phyloP scores from a whole-genome alignment of 495 filamentous ascomycete genomes.

The Sphaerosporella brunnea region DNA sequence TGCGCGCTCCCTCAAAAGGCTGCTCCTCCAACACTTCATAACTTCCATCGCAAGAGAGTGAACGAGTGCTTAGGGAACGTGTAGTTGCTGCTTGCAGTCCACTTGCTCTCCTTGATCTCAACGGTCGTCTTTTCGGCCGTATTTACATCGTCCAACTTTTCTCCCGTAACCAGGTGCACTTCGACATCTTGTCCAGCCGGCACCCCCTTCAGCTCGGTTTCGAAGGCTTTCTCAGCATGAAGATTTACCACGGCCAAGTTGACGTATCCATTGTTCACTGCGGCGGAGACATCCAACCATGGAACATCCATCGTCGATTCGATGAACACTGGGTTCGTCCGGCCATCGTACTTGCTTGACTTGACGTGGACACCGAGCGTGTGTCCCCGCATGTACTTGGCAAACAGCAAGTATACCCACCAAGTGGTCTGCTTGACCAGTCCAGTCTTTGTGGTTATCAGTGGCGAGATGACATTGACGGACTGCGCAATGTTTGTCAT shows the following conservation, averaged over 20 bases:
- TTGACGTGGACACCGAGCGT: constrained; percentile 45
- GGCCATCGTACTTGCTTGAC: constrained; percentile 41
- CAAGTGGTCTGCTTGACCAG: constrained; percentile 57
- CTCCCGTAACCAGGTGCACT: constrained; percentile 44
- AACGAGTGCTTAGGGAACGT: constrained; percentile 52
- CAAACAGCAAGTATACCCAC: constrained; percentile 59
- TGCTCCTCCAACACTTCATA: too few relatives aligned
- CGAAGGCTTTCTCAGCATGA: constrained; percentile 38
- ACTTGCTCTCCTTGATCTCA: constrained; percentile 38
- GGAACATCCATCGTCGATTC: constrained; percentile 43
- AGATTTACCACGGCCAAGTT: constrained; percentile 56
- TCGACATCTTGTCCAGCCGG: constrained; percentile 28
- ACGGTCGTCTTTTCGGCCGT: constrained; percentile 44
- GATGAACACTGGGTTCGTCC: constrained; percentile 48
- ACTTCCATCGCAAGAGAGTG: constrained; percentile 49
- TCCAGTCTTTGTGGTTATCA: constrained; percentile 49
- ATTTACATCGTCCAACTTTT: constrained; percentile 38
- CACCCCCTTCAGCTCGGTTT: constrained; percentile 39
- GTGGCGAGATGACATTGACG: constrained; percentile 60
- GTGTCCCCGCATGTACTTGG: constrained; percentile 55
- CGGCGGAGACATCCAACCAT: constrained; percentile 54
- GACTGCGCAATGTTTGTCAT: constrained; percentile 72
- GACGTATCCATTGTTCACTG: constrained; percentile 41
- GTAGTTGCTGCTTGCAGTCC: constrained; percentile 37
- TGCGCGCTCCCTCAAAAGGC: too few relatives aligned